A percentile compares a stretch with the other conserved stretches of the same genome.
Conservation (phyloP, 2,329 filamentous ascomycete species). For the Fusarium pseudograminearum region DNA sequence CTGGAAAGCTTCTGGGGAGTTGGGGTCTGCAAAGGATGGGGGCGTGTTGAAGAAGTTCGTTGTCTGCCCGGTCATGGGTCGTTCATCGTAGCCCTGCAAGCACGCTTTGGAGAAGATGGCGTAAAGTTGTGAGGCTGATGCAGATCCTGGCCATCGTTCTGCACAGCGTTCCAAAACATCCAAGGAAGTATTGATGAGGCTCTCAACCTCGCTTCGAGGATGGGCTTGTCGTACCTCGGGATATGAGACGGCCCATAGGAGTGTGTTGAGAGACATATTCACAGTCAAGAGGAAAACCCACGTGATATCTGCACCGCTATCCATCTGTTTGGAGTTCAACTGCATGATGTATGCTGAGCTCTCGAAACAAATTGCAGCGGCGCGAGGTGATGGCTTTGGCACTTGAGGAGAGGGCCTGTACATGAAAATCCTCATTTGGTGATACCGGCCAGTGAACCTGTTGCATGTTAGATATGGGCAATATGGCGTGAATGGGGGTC, state of each 20-base stretch:
- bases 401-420: constrained; percentile 94
- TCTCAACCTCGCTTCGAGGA: constrained; percentile 78
- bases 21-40: constrained; percentile 49
- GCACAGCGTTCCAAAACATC: constrained; percentile 84
- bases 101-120: constrained; percentile 87
- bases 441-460: constrained; percentile 77
- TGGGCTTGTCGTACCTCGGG: constrained; percentile 82
- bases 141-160: constrained; percentile 91
- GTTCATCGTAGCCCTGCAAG: constrained; percentile 84
- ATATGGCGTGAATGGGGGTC: constrained; percentile 43
- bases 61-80: constrained; percentile 47
- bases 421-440: constrained; percentile 89
- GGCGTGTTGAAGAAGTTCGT: constrained; percentile 53
- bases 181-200: constrained; percentile 78
- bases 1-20: constrained; percentile 50
- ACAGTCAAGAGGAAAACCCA: constrained; percentile 93
- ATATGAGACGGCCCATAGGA: constrained; percentile 93
- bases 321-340: constrained; percentile 83
- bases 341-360: constrained; percentile 85
- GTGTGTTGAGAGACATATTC: constrained; percentile 91
- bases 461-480: constrained; percentile 19
- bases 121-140: constrained; percentile 86
- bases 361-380: constrained; percentile 85
- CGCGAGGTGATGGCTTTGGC: constrained; percentile 82
- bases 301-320: constrained; percentile 81